These are phyloP conservation scores for Suillus tomentosus DNA, from an alignment of 768 basidiomycete genomes.

Conservation along the genomic window DNA sequence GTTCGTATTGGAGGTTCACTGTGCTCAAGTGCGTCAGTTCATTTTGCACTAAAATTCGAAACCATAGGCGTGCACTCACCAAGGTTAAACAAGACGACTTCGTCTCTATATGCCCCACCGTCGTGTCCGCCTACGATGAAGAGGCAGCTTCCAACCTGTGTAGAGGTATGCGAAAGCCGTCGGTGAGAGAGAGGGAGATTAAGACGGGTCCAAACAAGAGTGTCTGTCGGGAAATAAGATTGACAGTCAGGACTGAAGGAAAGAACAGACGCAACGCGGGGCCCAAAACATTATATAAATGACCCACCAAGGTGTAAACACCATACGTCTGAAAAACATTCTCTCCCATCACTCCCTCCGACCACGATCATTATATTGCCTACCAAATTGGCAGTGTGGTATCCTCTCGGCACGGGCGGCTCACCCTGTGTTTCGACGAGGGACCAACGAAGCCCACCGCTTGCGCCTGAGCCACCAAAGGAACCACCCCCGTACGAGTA, in stretches of 20 bases:
- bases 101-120: slow-evolving; percentile 68
- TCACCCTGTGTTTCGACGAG: slow-evolving; percentile 56
- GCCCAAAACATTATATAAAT: slow-evolving; percentile 30
- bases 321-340: slow-evolving; percentile 89
- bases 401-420: slow-evolving; percentile 71
- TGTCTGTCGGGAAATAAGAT: slow-evolving; percentile 19
- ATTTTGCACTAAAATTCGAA: not conserved
- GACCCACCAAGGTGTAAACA: slow-evolving; percentile 74
- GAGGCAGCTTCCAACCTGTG: slow-evolving; percentile 89
- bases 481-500: slow-evolving; percentile 19
- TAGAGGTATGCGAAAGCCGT: slow-evolving; percentile 82
- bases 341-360: slow-evolving; percentile 89
- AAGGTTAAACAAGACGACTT: slow-evolving; percentile 84
- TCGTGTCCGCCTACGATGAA: slow-evolving; percentile 92
- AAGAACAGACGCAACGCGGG: not conserved
- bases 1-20: slow-evolving; percentile 88
- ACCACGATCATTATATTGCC: slow-evolving; percentile 85
- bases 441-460: slow-evolving; percentile 53
- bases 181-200: slow-evolving; percentile 40
- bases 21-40: slow-evolving; percentile 11
- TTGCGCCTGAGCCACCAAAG: slow-evolving; percentile 4
- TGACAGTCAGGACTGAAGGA: not conserved
- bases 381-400: slow-evolving; percentile 89
- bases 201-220: slow-evolving; percentile 31
- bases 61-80: slow-evolving; percentile 45